Base-by-base conservation (phyloP, 2,329 filamentous ascomycete genomes). In the Fusarium buxicola region DNA sequence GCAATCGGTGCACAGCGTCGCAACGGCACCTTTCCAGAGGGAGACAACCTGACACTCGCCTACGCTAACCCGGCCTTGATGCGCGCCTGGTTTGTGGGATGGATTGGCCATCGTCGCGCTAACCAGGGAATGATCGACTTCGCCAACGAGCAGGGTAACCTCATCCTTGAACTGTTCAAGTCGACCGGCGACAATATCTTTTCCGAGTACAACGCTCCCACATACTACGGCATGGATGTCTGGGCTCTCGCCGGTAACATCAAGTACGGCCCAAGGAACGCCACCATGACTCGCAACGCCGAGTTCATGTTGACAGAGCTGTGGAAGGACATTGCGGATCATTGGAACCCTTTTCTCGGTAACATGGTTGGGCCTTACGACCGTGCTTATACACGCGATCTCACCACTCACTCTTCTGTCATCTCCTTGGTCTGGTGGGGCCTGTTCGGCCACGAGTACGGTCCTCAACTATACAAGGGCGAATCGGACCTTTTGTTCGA, bases 31-130 rank as follows among this genome's bases (percentile, higher is more conserved):
- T 77, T 68, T 34, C 77, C 76, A 2, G 46, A 56, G 16, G 60
- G 31, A 0, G 78, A 81, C 59, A 79, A 79, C 58, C 64, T 77
- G 6, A 75, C 73, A 8, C 59, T 78, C 1, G 77, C 68, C 0
- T 80, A 80, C 63, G 75, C 75, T 0, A 82, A 82, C 59, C 79
- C 79, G 2, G 68, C 38, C 2, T 68, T 80, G 28, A 80, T 80
- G 77, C 73, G 78, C 4, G 73, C 74, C 3, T 71, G 77, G 38
- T 72, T 72, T 3, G 74, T 77, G 3, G 76, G 77, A 9, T 80
- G 78, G 77, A 74, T 78, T n/a, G 78, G 78, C 2, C 50, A 71
- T 4, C 76, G 77, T 4, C 71, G 73, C 15, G 65, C 73, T 16
- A 80, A 80, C 60, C 54, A 74, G 16, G 74, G 69, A 0, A 72